Evolutionary conservation across 352 stramenopile genomes (phyloP).

Genomic region (Globisporangium cystogenes): DNA sequence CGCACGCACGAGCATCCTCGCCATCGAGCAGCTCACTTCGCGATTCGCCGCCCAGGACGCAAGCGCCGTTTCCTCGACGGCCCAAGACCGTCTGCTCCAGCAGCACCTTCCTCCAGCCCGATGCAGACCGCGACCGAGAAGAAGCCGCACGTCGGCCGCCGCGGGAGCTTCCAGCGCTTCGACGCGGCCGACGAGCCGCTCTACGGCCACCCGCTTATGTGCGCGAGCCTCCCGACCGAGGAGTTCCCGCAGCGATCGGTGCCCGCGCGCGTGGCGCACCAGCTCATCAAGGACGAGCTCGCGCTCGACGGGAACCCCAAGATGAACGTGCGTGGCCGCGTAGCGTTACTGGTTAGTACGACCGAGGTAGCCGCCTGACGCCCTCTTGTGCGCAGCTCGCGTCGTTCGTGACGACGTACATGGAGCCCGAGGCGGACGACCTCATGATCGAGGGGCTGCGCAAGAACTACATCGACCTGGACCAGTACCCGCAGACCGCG

Average conservation of each 20-base stretch:
- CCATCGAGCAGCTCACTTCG: neutral
- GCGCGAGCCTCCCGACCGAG: slow-evolving; percentile 48
- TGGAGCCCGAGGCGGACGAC: slow-evolving; percentile 89
- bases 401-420: slow-evolving; percentile 91
- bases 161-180: slow-evolving; percentile 15
- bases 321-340: slow-evolving; percentile 66
- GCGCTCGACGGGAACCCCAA: slow-evolving; percentile 86
- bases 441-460: slow-evolving; percentile 83
- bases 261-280: slow-evolving; percentile 74
- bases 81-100: neutral
- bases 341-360: no score
- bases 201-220: slow-evolving; percentile 84
- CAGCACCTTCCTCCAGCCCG: neutral
- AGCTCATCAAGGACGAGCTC: slow-evolving; percentile 89
- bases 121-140: slow-evolving; percentile 40
- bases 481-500: slow-evolving; percentile 91
- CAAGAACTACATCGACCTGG: slow-evolving; percentile 93
- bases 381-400: slow-evolving; percentile 42
- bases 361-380: no score
- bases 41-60: slow-evolving; percentile 9
- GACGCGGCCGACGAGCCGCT: slow-evolving; percentile 38
- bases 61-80: neutral
- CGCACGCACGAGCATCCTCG: no score
- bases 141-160: slow-evolving; percentile 5
- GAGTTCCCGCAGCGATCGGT: slow-evolving; percentile 61